phyloP scores from a whole-genome alignment of 768 basidiomycete species.

The Psilocybe cyanescens region DNA sequence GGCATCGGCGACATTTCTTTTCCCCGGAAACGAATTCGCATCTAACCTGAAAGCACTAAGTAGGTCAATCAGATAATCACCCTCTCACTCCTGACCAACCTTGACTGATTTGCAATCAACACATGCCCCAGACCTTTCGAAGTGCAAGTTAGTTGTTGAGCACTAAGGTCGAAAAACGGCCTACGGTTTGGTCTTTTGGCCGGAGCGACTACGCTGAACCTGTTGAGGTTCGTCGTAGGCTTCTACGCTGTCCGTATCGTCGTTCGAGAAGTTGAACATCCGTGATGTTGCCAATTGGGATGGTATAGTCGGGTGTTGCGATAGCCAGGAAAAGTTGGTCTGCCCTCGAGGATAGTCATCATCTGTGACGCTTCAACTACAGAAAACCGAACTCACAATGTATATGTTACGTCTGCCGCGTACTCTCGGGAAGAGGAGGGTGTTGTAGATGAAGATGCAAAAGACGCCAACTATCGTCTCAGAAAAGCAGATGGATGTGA shows the following conservation, averaged over 20 bases:
- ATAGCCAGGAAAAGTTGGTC: too few species aligned
- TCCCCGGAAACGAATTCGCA: conserved; percentile 54
- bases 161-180: conserved; percentile 2
- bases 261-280: conserved; percentile 16
- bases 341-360: background rate
- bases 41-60: conserved; percentile 40
- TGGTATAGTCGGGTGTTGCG: conserved; percentile 12
- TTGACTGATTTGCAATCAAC: conserved; percentile 63
- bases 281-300: conserved; percentile 15
- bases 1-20: conserved; percentile 51
- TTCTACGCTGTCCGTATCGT: conserved; percentile 22
- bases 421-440: background rate
- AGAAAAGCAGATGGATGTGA: background rate
- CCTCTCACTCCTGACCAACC: conserved; percentile 29
- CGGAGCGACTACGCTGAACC: conserved; percentile 6
- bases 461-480: background rate
- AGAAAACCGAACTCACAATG: background rate
- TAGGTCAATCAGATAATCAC: background rate
- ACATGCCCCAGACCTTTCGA: conserved; percentile 51
- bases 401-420: background rate
- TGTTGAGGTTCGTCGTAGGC: conserved; percentile 13
- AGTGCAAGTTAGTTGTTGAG: conserved; percentile 5
- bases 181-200: conserved; percentile 20
- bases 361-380: background rate
- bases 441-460: background rate